Base-by-base conservation (phyloP, 139 green algal species). In the Chlamydomonas eustigma region DNA sequence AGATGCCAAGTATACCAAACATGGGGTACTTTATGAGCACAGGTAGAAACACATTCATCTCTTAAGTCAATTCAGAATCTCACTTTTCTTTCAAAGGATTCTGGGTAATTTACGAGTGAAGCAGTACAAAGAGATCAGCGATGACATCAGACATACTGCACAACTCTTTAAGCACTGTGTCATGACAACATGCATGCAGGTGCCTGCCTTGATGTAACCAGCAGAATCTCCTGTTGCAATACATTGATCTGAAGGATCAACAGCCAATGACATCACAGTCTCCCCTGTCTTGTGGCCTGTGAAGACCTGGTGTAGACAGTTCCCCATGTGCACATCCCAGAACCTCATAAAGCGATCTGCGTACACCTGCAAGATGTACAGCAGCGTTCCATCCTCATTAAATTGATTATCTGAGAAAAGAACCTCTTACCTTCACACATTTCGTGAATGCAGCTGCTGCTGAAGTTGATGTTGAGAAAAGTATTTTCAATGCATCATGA, bases 201-300 rank as follows among this genome's bases (percentile, higher is more conserved):
- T 51, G 30, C 78, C 50, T 39, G 84, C 78, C 77, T 87, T 85
- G 36, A 90, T 76, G 71, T 82, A 83, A 34, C 85, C 85, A 24
- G 71, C 80, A 35, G 77, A 81, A 51, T 90, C 85, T 0, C 58
- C 80, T 0, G 80, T 87, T 0, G 81, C 85, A 22, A 87, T 73
- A n/a, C 32, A 36, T 22, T 33, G 34, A 68, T 87, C 80, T 18
- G 31, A 52, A 25, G 65, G 64, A 31, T 82, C 73, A 37, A 86
- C 75, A 24, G 79, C 78, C 36, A 90, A 73, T 0, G 65, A 77
- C 44, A 74, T 37, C 1, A 88, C 71, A 50, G 76, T 85, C 70
- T 84, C 78, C 2, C 77, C 73, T 37, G 76, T 31, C 36, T 66
- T 68, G 5, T 70, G 52, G 25, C 76, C 36, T 1, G 82, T 81